Evolutionary conservation across 2,329 filamentous ascomycete species (phyloP), one percentile per base, ranked within the genome.

Genomic region (Fusarium sp.): DNA sequence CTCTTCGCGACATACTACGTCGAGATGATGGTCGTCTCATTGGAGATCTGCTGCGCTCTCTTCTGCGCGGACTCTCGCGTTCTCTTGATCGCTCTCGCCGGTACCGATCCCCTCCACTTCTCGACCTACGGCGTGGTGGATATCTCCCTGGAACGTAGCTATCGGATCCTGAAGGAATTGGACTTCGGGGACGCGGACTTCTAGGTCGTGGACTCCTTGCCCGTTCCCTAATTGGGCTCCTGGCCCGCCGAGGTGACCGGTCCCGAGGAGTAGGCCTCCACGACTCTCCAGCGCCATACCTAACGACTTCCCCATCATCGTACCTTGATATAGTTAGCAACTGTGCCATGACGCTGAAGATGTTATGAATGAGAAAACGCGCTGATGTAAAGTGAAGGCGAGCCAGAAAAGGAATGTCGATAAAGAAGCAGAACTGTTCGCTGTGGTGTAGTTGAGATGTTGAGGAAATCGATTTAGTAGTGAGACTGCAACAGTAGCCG

Each of bases 271-370:
- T 90, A 13, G 89, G 89, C 68, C 89, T 84, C 84, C 90, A 91
- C 40, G 88, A 90, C 81, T 91, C 89, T 68, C 89, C 89, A 14
- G 89, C 89, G 61, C 89, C 89, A 79, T 91, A 91, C 77, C 89
- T 85, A 72, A 90, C 88, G 63, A 91, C 89, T 81, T 91, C 89
- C 52, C 89, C 89, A 74, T 91, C 89, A 73, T 91, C 89, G 76
- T 89, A 91, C 79, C 89, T 90, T 68, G 52, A 8, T 4, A 38
- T 27, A 36, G 64, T 78, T 65, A 75, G 69, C 70, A 25, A 65
- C 31, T 52, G 52, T 42, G 31, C 18, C 31, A 36, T 27, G 29
- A 27, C 31, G 54, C 56, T 45, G 52, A 25, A 29, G 31, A 31
- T 50, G 10, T 7, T 61, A 29, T 58, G 31, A 52, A 54, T 62